These are phyloP conservation scores for Solanum bulbocastanum DNA, from an alignment of 257 asterid genomes.

Conservation along the genomic window DNA sequence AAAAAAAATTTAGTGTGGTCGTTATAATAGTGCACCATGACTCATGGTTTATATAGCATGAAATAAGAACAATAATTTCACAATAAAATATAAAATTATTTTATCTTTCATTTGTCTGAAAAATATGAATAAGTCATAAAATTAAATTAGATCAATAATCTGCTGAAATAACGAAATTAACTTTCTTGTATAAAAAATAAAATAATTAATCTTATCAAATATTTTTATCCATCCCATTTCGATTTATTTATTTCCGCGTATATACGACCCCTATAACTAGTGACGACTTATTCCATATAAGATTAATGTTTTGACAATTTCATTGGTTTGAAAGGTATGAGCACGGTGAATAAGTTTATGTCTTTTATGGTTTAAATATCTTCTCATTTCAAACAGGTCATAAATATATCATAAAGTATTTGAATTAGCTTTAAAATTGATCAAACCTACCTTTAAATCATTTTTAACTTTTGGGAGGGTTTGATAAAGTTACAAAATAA, in stretches of 20 bases:
- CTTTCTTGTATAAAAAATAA: not conserved
- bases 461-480: too few relatives aligned
- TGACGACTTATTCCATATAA: not conserved
- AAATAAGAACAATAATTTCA: not conserved
- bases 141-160: not conserved
- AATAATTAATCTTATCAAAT: not conserved
- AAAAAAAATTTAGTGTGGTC: not conserved
- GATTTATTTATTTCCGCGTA: too few relatives aligned
- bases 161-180: not conserved
- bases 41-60: not conserved
- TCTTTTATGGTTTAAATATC: not conserved
- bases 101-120: not conserved
- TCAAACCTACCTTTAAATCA: too few relatives aligned
- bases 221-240: not conserved
- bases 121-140: not conserved
- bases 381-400: not conserved
- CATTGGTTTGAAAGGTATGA: not conserved
- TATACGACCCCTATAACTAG: not conserved
- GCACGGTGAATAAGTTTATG: not conserved
- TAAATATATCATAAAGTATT: not conserved
- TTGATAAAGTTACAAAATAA: too few relatives aligned
- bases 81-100: not conserved
- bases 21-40: not conserved
- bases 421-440: too few relatives aligned
- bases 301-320: not conserved